Percentiles rank a stretch among this genome's conserved stretches.
Conservation (phyloP, 306 rosid species). For the Citrullus amarus region DNA sequence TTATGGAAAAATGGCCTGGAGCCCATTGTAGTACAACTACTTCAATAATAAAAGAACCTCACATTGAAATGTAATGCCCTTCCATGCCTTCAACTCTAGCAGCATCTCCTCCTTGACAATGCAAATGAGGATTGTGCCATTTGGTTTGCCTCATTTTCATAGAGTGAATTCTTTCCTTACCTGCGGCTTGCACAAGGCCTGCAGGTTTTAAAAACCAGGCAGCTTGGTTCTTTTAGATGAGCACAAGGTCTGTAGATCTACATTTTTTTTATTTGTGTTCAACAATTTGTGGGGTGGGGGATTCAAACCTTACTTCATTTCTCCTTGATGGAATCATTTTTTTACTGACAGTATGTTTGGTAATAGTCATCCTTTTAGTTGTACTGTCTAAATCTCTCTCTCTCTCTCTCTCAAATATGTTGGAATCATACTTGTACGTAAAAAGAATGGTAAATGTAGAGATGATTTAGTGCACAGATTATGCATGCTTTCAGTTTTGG, state of each 20-base stretch:
- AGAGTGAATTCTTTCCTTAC: background rate
- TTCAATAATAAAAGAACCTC: background rate
- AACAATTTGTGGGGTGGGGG: background rate
- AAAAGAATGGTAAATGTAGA: background rate
- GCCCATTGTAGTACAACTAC: background rate
- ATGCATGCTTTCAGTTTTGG: background rate
- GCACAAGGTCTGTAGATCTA: background rate
- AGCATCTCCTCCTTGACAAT: background rate
- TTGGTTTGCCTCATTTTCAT: background rate
- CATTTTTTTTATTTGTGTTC: too few species aligned
- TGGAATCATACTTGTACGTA: background rate
- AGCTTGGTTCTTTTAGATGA: background rate
- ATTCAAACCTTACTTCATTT: background rate
- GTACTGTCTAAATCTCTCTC: background rate
- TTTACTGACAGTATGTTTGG: background rate
- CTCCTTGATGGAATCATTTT: background rate
- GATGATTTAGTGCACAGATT: background rate
- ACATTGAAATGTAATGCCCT: background rate
- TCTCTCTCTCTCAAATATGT: too few species aligned
- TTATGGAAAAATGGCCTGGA: background rate
- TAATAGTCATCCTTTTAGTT: background rate
- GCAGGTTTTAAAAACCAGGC: background rate
- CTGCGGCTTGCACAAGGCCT: background rate
- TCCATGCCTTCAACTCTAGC: background rate
- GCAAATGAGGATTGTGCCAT: background rate